Evolutionary conservation across 768 basidiomycete species (phyloP), one percentile per base, ranked within the genome.

Genomic region (Pilatotrama ljubarskyi): DNA sequence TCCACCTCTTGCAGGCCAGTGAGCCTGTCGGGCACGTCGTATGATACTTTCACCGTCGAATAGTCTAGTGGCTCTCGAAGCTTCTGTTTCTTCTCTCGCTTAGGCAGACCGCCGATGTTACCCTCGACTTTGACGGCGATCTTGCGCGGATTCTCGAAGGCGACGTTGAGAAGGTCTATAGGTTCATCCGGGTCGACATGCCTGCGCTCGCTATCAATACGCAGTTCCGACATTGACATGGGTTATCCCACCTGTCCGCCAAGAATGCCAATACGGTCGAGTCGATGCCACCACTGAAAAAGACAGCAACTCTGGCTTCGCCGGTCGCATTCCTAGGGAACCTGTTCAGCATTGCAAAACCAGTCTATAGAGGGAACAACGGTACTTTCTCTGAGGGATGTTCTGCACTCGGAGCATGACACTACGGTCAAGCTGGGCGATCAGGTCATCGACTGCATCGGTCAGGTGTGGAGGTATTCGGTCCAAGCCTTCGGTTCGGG

Each of bases 261-360:
- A 99, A 77, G 68, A 83, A 88, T 0, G 95, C 85, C 7, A 98
- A 67, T 40, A 91, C 76, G 0, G 95, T 88, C 11, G 88, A 98
- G 70, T 99, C 97, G 43, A 99, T 93, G 0, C 97, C 97, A 29
- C 97, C 97, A 37, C 93, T 96, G 73, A 98, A 99, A 9, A 99
- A 80, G 9, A 99, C 80, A 2, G 90, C 94, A 2, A 97, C 78
- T 51, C 88, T 80, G 4, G 87, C 79, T 50, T 77, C 71, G 7
- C 77, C 77, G 51, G 68, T 55, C 3, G 58, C 59, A 13, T 59
- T 63, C 15, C 75, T 74, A 24, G 4, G 56, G n/a, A 13, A 25
- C 1, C 7, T 18, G 18, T 35, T 11, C 5, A 32, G 29, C 20
- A 5, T 29, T 15, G 17, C 6, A 4, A 10, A 32, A 11, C 18